Evolutionary conservation across 768 basidiomycete genomes (phyloP).

Genomic region (Cystofilobasidium capitatum): DNA sequence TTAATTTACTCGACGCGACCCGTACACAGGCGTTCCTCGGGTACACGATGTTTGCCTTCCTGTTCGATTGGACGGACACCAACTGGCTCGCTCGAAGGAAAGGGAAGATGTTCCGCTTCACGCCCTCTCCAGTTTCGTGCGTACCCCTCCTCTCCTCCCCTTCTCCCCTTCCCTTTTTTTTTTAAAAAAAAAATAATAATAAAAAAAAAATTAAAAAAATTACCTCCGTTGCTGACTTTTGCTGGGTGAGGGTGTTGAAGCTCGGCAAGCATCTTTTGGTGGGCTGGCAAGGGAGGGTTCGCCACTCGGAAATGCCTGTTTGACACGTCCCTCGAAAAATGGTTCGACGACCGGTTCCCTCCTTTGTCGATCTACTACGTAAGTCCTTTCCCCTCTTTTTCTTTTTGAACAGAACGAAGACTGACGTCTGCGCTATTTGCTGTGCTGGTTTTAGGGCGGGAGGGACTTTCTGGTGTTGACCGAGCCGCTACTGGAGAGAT

Average conservation of each 20-base stretch:
- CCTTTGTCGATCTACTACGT: conserved; percentile 40
- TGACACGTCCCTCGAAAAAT: conserved; percentile 41
- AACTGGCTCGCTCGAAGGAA: conserved; percentile 47
- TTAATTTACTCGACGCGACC: neutral
- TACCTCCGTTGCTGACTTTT: neutral
- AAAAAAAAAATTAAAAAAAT: no score
- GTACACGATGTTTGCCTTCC: conserved; percentile 45
- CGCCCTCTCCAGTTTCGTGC: conserved; percentile 45
- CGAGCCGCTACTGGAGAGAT: conserved; percentile 45
- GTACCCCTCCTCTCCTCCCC: conserved; percentile 40
- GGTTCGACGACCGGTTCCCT: conserved; percentile 47
- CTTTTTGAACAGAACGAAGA: no score
- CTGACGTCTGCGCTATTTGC: conserved; percentile 26
- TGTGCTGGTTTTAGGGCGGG: conserved; percentile 14
- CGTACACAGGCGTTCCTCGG: conserved; percentile 14
- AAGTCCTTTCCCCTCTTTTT: neutral
- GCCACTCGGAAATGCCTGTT: conserved; percentile 41
- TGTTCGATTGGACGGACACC: conserved; percentile 45
- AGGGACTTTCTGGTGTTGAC: conserved; percentile 37
- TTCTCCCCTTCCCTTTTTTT: neutral
- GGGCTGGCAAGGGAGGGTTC: conserved; percentile 46
- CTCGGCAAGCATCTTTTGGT: conserved; percentile 33
- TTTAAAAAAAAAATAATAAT: no score
- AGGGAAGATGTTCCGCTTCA: conserved; percentile 49
- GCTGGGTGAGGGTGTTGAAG: no score